Percentiles rank a stretch among this genome's conserved stretches.
Conservation (phyloP, 2,329 filamentous ascomycete species). For the Pseudogymnoascus sp. region DNA sequence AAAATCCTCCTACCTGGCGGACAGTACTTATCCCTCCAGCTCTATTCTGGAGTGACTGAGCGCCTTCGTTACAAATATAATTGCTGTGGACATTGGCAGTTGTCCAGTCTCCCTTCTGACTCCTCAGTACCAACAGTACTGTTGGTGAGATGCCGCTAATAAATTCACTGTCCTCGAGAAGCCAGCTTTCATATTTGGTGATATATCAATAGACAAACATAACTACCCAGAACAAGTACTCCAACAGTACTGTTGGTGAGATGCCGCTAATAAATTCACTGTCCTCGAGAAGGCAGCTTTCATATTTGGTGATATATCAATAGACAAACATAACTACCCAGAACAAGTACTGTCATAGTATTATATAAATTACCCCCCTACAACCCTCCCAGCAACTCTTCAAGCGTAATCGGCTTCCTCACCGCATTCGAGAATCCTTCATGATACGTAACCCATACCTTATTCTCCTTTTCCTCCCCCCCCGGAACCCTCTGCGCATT, state of each 20-base stretch:
- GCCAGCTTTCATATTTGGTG: not conserved
- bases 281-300: not conserved
- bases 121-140: too few species aligned
- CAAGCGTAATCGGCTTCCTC: conserved; percentile 72
- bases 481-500: conserved; percentile 54
- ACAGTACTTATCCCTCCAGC: not conserved
- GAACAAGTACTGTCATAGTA: not conserved
- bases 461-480: conserved; percentile 38
- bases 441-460: conserved; percentile 82
- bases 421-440: conserved; percentile 92
- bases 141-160: not conserved
- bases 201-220: not conserved
- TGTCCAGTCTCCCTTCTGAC: too few species aligned
- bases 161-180: not conserved
- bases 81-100: too few species aligned
- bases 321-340: not conserved
- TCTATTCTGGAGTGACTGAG: not conserved
- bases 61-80: too few species aligned
- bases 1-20: not conserved
- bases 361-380: conserved; percentile 26
- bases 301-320: not conserved
- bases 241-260: not conserved
- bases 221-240: not conserved
- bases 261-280: not conserved
- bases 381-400: conserved; percentile 65